Base-by-base conservation (phyloP, 2,329 filamentous ascomycete genomes). In the Aspergillus arachidicola region DNA sequence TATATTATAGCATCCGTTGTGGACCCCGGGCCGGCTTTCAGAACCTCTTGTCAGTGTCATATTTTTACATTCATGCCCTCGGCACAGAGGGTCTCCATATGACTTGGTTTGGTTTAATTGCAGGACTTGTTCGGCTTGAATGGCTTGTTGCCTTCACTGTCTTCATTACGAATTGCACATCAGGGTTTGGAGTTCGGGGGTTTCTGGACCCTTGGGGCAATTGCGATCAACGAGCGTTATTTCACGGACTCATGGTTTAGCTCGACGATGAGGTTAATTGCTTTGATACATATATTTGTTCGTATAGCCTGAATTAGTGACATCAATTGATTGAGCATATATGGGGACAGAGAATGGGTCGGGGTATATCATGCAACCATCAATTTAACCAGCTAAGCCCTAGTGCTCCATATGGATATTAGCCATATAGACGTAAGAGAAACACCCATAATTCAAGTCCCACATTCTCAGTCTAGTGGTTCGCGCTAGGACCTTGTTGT, bases 401-500 rank as follows among this genome's bases (percentile, higher is more conserved):
- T 48, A 48, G 45, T 48, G 45, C 14, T 26, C 23, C 14, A 19
- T 51, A 30, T 12, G 11, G 4, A 34, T 51, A 51, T 51, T 4
- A 32, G 14, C 23, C 23, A 23, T 23, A 23, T 23, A 23, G 23
- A 3, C 11, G 30, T 16, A 54, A 36, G 30, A 54, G 30, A 54
- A 21, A 54, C 51, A 14, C n/a, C 30, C 51, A 54, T 34, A 30
- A 36, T 54, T 54, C 19, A 21, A 36, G 51, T 54, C 36, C 51
- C 50, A 34, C 50, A n/a, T 10, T 54, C 19, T 34, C n/a, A 16
- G 19, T 6, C 19, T 38, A 23, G 32, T 36, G n/a, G 51, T 55
- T 55, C 51, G 51, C 51, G 51, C 51, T 55, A 38, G 32, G 32
- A n/a, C 51, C 51, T 38, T 55, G 51, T 11, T 16, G 51, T 38